Conservation (phyloP, 192 early-diverging fungal genomes). For the Geosiphon pyriformis region DNA sequence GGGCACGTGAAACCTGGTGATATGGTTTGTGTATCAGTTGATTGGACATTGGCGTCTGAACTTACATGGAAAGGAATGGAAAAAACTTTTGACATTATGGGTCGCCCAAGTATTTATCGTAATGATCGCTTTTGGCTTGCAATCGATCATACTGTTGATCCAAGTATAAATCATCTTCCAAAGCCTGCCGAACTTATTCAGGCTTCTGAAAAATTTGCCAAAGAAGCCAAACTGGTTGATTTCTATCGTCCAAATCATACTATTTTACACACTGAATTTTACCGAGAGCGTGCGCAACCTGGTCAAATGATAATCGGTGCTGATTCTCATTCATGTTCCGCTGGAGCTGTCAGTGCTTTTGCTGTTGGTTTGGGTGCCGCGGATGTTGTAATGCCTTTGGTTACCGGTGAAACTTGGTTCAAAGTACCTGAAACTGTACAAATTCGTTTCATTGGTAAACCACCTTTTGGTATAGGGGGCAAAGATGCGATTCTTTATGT, state of each 20-base stretch:
- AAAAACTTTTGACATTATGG: constrained; percentile 76
- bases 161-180: constrained; percentile 63
- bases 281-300: constrained; percentile 75
- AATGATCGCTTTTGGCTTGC: constrained; percentile 83
- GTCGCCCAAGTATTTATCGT: constrained; percentile 67
- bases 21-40: constrained; percentile 75
- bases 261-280: constrained; percentile 81
- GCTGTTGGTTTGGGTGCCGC: constrained; percentile 79
- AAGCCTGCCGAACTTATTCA: constrained; percentile 65
- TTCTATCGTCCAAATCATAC: constrained; percentile 74
- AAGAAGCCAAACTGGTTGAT: constrained; percentile 68
- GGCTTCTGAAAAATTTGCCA: constrained; percentile 59
- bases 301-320: constrained; percentile 77
- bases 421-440: constrained; percentile 77
- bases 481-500: constrained; percentile 79
- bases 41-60: constrained; percentile 80
- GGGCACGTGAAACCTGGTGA: constrained; percentile 69
- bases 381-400: constrained; percentile 77
- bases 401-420: constrained; percentile 79
- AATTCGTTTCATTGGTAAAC: constrained; percentile 67
- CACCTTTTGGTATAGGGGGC: constrained; percentile 74
- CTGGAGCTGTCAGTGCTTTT: constrained; percentile 69
- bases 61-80: constrained; percentile 84
- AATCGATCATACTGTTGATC: constrained; percentile 73
- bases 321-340: constrained; percentile 80